Evolutionary conservation across 148 eudicot genomes (phyloP).

Genomic region (Silene uniflora): DNA sequence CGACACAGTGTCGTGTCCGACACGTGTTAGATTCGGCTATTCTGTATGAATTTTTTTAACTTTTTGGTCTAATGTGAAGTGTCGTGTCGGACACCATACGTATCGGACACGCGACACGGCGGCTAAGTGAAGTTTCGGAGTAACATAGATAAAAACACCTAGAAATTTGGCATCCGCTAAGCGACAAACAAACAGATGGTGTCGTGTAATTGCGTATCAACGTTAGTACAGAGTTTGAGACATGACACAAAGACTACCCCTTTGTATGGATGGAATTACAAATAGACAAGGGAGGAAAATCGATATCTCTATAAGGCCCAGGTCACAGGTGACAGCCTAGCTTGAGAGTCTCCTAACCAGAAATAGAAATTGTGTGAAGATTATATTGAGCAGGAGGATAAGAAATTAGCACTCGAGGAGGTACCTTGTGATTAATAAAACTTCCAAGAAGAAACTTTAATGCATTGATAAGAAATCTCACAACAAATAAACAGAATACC

Average conservation of each 20-base stretch:
- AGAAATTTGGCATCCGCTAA: not conserved
- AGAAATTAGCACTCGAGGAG: not conserved
- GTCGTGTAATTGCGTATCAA: not conserved
- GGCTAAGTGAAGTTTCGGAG: no score
- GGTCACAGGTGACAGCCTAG: not conserved
- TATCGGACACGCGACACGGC: no score
- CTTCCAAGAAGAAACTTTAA: not conserved
- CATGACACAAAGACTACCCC: not conserved
- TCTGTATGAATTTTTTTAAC: no score
- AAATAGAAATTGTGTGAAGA: not conserved
- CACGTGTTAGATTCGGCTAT: no score
- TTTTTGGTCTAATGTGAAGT: no score
- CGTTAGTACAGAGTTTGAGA: not conserved
- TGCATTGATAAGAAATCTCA: not conserved
- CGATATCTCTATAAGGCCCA: no score
- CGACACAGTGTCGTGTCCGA: no score
- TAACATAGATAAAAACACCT: not conserved
- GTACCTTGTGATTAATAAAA: slow-evolving; percentile 5
- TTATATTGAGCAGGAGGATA: not conserved
- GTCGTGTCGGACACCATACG: no score
- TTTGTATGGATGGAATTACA: no score
- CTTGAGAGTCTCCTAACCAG: not conserved
- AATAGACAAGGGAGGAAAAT: no score
- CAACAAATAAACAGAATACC: slow-evolving; percentile 35
- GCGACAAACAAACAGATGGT: not conserved